These are phyloP conservation scores for Begonia fuchsioides DNA, from an alignment of 306 rosid species.

Conservation along the genomic window DNA sequence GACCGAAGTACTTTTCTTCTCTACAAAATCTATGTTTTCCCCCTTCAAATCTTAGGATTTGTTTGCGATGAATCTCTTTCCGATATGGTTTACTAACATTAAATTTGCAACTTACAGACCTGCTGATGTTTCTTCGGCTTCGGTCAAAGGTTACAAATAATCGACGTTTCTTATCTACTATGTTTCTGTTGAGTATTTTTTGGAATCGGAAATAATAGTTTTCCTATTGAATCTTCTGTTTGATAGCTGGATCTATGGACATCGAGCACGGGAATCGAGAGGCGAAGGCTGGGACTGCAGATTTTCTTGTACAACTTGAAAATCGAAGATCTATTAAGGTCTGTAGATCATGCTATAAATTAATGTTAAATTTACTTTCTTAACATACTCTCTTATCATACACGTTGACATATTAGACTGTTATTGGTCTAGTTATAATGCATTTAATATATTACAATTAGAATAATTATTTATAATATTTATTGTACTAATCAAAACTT, in stretches of 20 bases:
- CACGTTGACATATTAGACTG: no score
- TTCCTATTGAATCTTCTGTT: background rate
- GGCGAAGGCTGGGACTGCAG: constrained; percentile 63
- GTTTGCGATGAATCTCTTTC: background rate
- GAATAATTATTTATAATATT: no score
- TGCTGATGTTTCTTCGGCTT: constrained; percentile 12
- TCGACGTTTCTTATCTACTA: constrained; percentile 2
- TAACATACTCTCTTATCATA: no score
- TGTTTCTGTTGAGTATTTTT: background rate
- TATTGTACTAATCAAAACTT: no score
- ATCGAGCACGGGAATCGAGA: constrained; percentile 24
- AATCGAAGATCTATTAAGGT: constrained; percentile 71
- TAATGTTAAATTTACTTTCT: no score
- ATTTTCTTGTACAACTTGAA: constrained; percentile 63
- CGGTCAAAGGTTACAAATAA: constrained; percentile 24
- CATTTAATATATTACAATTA: no score
- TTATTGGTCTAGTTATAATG: no score
- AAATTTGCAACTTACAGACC: constrained; percentile 20
- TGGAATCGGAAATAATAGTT: background rate
- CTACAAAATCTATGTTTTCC: background rate
- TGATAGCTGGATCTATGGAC: constrained; percentile 23
- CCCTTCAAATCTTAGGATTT: background rate
- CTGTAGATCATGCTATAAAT: constrained; percentile 3
- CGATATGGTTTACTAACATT: background rate
- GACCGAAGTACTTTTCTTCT: constrained; percentile 30